Base-by-base conservation (phyloP, 169 alveolate species). In the Cyclospora cayetanensis region DNA sequence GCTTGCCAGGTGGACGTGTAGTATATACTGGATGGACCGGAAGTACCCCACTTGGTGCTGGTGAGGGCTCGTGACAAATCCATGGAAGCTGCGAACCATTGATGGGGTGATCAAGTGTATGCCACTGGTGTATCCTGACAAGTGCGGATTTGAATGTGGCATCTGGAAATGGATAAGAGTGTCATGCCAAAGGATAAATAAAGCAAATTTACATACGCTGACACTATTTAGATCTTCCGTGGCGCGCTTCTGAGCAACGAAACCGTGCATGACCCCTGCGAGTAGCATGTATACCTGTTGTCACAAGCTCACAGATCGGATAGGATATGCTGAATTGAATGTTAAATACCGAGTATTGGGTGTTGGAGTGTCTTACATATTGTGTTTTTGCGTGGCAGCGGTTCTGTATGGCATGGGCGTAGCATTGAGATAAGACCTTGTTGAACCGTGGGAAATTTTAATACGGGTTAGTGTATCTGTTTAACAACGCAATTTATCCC, bases 141-240 rank as follows among this genome's bases (percentile, higher is more conserved):
- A 43, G 43, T 79, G 89, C 35, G 89, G 89, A 34, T 72, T 29
- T 79, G 89, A 72, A 60, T 79, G 41, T 79, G 89, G 89, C 74
- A 29, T 50, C 34, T 79, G 41, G 89, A 79, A 39, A 79, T 68
- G 72, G 89, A 79, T 52, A 53, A 31, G 29, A 50, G 5, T 3
- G 35, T 29, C 25, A 79, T 22, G 52, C 89, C 89, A 18, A 39
- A 25, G 52, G 41, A 29, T 20, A 50, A 55, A 41, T 50, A 31
- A 52, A 72, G 34, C 50, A 34, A 79, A 31, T 53, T 79, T 12
- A 52, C 27, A 35, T 79, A 79, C 35, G 89, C 89, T 31, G 89
- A 79, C 74, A 52, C 9, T 79, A 52, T 79, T 7, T 79, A 72
- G 89, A 43, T 79, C 50, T 79, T 79, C 31, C 89, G 89, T n/a